Evolutionary conservation across 148 eudicot species (phyloP).

Genomic region (Diospyros kaki): DNA sequence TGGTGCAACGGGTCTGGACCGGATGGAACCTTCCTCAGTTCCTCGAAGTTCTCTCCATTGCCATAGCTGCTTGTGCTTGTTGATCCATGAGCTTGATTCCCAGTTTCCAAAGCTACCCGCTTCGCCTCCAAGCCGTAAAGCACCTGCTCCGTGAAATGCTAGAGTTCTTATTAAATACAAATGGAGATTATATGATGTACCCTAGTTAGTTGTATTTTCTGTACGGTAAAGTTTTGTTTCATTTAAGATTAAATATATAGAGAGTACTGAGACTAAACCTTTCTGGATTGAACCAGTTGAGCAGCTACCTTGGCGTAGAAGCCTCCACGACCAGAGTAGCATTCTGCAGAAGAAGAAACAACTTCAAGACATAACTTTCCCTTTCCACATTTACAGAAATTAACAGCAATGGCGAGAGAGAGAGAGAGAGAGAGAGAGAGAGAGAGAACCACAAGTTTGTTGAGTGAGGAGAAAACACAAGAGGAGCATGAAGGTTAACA

Average conservation of each 20-base stretch:
- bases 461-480: constrained; percentile 5
- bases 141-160: not conserved
- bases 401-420: not conserved
- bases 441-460: constrained; percentile 4
- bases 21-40: constrained; percentile 36
- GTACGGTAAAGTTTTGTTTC: not conserved
- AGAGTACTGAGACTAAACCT: not conserved
- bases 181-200: no score
- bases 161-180: no score
- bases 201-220: no score
- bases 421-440: not conserved
- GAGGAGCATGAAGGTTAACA: not conserved
- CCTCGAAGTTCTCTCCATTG: not conserved
- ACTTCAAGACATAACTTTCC: not conserved
- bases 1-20: constrained; percentile 62
- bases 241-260: no score
- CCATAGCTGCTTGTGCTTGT: not conserved
- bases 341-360: not conserved
- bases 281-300: constrained; percentile 2
- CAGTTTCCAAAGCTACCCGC: not conserved
- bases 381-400: not conserved
- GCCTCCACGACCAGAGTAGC: constrained; percentile 6
- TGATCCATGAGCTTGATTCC: not conserved
- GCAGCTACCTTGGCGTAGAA: constrained; percentile 9
- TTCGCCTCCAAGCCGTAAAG: not conserved